Evolutionary conservation across 2,329 filamentous ascomycete genomes (phyloP), one percentile per base, ranked within the genome.

Genomic region (Aureobasidium zeae): DNA sequence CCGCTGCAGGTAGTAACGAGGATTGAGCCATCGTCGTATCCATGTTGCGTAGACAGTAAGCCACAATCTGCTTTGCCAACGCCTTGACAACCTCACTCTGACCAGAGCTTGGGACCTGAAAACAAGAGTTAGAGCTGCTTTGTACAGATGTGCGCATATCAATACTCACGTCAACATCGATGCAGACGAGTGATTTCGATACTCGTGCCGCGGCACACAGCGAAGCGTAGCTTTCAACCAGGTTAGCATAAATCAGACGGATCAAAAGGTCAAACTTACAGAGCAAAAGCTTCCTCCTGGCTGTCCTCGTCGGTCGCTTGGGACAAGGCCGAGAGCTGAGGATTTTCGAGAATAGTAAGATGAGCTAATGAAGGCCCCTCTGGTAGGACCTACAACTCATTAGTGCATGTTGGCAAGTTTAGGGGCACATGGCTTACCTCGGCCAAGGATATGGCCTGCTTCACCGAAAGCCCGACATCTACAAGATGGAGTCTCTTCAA

Each of bases 41-140:
- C 70, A 98, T 81, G 55, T 98, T 98, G 46, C 84, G 79, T 49
- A 98, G 72, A 50, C 85, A 94, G 62, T 95, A 95, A 0, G 86
- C 89, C 31, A 95, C 81, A n/a, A 94, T 83, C 61, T 94, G 88
- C 57, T 89, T 93, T 1, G 87, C 88, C 53, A 95, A 72, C 3
- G 87, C 88, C 62, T 87, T 93, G 55, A 95, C 84, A 17, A 95
- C 77, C 59, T 95, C 91, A 44, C 83, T 86, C n/a, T 83, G 84
- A 45, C 86, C 79, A 16, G 79, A 71, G 22, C 74, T 79, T 1
- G 89, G 91, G 2, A 93, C 59, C 59, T 62, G 45, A 25, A 42
- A 12, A 24, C 20, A 21, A 8, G 6, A 9, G 44, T 50, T 15
- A 50, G 43, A n/a, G 22, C 12, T 8, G 20, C 11, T 11, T 31